Evolutionary conservation across 202 grass and related monocot genomes (phyloP), one percentile per base, ranked within the genome.

Genomic region (Zoysia matrella): DNA sequence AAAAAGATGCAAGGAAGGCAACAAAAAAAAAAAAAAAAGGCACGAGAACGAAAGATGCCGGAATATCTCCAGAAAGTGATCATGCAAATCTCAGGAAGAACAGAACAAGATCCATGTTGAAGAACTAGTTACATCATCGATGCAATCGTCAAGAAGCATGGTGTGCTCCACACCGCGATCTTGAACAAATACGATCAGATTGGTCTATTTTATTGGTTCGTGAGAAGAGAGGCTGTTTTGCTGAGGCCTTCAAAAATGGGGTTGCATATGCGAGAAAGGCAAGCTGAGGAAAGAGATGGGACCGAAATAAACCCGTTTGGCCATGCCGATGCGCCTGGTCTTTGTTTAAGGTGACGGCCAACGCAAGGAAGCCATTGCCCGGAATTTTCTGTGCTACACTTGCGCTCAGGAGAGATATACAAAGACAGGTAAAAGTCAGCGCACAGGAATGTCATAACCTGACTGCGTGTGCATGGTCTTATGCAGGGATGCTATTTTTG

Each of bases 121-220:
- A 74, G 74, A 86, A 86, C 39, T 47, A 75, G 83, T 86, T 90
- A 90, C 88, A 55, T 57, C 57, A 36, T 36, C 30, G 70, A 86
- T 71, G 84, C 56, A 83, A 82, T 85, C 75, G 16, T 69, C 74
- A 0, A 71, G 45, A 61, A 90, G 74, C 84, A 90, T 90, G 15
- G 39, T 51, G 10, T n/a, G 70, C 41, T 39, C 41, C 60, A 41
- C 16, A 36, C 48, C n/a, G 9, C n/a, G 15, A 69, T 83, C 74
- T 81, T 69, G 64, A 65, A 69, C 3, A 18, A 62, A 69, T 4
- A 61, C 18, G 54, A 57, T 71, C 55, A 52, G 60, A 65, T 74
- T 74, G 52, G 18, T 72, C 4, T 47, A 42, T 62, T 79, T 11
- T 53, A 11, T 22, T 52, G 53, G 46, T 78, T 58, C 69, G 75